These are phyloP conservation scores for Fusarium camptoceras DNA, from an alignment of 2,329 filamentous ascomycete species.

Conservation along the genomic window DNA sequence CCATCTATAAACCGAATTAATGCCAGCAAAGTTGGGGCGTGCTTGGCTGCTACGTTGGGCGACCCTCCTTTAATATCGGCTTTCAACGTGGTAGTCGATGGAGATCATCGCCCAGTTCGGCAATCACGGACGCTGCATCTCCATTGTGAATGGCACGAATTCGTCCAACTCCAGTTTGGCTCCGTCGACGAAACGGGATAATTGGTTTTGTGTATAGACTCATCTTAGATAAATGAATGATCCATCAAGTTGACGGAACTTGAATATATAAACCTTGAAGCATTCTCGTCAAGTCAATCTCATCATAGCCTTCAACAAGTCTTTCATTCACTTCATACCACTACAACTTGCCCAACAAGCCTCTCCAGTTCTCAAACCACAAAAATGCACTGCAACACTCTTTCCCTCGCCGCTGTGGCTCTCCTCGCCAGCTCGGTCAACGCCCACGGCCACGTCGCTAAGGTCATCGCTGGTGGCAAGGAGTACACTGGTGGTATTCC, in stretches of 20 bases:
- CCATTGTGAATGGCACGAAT: conserved; percentile 29
- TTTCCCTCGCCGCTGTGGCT: conserved; percentile 31
- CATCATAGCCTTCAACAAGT: conserved; percentile 13
- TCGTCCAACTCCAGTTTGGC: conserved; percentile 19
- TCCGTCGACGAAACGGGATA: conserved; percentile 33
- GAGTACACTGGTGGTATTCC: conserved; percentile 50
- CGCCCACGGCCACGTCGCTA: conserved; percentile 48
- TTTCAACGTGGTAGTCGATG: conserved; percentile 6
- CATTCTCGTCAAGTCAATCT: background rate
- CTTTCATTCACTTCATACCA: conserved; percentile 1
- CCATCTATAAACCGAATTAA: conserved; percentile 4
- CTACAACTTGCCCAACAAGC: background rate
- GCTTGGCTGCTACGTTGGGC: conserved; percentile 17
- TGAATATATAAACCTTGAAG: conserved; percentile 22
- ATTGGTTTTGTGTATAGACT: conserved; percentile 13
- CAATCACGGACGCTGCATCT: conserved; percentile 26
- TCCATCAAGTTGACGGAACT: background rate
- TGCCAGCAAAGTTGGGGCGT: conserved; percentile 13
- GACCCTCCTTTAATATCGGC: conserved; percentile 24
- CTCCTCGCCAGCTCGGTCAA: conserved; percentile 45
- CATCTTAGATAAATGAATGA: background rate
- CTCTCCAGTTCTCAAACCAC: background rate
- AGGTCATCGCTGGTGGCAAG: conserved; percentile 43
- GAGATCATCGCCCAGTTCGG: conserved; percentile 18
- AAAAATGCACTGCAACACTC: conserved; percentile 23